Percentiles rank a stretch among this genome's conserved stretches.
Conservation (phyloP, 257 asterid genomes). For the Capsicum baccatum region DNA sequence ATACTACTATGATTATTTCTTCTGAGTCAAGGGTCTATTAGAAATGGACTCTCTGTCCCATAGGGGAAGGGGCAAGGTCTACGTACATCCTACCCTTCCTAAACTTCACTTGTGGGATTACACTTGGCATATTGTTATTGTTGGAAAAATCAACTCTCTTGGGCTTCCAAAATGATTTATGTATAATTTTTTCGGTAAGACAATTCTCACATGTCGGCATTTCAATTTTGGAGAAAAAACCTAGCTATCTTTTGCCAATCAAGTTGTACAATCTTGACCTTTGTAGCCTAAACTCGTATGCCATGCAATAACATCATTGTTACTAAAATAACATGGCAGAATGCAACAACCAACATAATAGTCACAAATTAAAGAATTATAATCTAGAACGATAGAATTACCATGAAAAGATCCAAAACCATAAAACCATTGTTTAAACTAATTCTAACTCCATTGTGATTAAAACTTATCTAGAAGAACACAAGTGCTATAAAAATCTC, state of each 20-base stretch:
- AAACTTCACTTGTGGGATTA: too few relatives aligned
- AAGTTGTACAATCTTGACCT: background rate
- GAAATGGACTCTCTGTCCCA: too few relatives aligned
- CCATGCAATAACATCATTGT: background rate
- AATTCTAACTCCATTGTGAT: background rate
- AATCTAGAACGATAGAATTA: background rate
- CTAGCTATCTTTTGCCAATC: background rate
- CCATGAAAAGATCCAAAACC: background rate
- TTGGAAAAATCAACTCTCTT: background rate
- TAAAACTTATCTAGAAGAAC: background rate
- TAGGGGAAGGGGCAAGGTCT: too few relatives aligned
- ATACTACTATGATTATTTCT: too few relatives aligned
- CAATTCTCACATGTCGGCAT: background rate
- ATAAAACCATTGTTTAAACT: background rate
- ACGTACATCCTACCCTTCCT: too few relatives aligned
- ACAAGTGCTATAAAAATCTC: too few relatives aligned
- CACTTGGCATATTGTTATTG: too few relatives aligned
- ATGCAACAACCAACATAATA: background rate
- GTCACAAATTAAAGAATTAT: background rate
- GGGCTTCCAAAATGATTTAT: background rate
- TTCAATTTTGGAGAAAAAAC: background rate
- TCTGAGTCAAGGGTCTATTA: too few relatives aligned
- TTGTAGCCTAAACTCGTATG: background rate
- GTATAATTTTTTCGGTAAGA: background rate
- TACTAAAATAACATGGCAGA: background rate